Conservation (phyloP, 2,329 filamentous ascomycete genomes). For the Arthrobotrys iridis region DNA sequence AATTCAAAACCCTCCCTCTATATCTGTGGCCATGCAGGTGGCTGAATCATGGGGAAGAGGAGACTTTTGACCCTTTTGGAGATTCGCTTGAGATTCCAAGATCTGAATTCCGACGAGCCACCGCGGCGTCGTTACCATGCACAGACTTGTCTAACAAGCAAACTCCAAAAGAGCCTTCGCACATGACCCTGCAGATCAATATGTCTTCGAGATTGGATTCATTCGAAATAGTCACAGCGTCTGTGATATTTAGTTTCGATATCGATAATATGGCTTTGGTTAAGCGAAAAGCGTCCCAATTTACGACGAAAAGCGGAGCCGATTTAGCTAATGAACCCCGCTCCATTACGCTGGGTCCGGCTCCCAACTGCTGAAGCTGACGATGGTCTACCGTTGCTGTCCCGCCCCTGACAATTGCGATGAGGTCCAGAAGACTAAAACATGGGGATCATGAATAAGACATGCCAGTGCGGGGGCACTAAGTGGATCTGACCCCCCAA, state of each 20-base stretch:
- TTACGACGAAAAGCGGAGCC: conserved; percentile 27
- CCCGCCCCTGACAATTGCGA: conserved; percentile 20
- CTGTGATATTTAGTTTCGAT: conserved; percentile 1
- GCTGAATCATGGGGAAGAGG: conserved; percentile 19
- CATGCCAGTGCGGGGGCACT: conserved; percentile 21
- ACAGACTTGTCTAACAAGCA: background rate
- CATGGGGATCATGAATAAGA: conserved; percentile 37
- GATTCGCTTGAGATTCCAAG: conserved; percentile 40
- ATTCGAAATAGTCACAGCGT: background rate
- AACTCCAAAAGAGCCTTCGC: conserved; percentile 3
- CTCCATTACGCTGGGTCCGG: conserved; percentile 17
- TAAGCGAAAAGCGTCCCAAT: conserved; percentile 9
- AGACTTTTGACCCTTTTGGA: conserved; percentile 31
- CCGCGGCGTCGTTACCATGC: conserved; percentile 27
- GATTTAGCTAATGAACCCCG: conserved; percentile 40
- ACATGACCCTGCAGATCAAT: conserved; percentile 49
- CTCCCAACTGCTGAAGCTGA: background rate
- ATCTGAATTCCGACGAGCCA: background rate
- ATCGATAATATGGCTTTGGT: conserved; percentile 5
- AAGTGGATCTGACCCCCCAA: conserved; percentile 7
- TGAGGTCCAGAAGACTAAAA: conserved; percentile 32
- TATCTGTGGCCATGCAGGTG: conserved; percentile 26
- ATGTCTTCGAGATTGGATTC: background rate
- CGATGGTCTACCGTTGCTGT: conserved; percentile 8
- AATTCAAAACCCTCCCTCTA: background rate